Percentiles rank a stretch among this genome's conserved stretches.
phyloP scores from a whole-genome alignment of 2,329 filamentous ascomycete genomes.

The Dactylellina drechsleri region DNA sequence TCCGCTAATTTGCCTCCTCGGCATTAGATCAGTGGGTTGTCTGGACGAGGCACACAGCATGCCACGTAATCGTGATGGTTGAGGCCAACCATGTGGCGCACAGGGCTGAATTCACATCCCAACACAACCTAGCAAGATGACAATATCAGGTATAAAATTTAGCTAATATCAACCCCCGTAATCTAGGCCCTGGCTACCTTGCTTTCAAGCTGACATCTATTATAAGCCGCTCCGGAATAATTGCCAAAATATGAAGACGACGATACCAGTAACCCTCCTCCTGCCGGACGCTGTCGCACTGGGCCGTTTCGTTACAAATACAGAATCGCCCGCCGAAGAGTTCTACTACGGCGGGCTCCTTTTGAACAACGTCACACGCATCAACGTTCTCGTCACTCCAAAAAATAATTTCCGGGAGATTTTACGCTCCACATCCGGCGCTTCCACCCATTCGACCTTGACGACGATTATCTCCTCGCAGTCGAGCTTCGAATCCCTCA shows the following conservation, averaged over 20 bases:
- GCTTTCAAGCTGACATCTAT: not conserved
- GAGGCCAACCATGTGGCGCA: not conserved
- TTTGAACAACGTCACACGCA: not conserved
- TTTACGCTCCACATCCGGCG: no score
- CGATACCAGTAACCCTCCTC: not conserved
- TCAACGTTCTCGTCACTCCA: no score
- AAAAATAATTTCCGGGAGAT: no score
- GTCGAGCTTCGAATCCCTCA: no score
- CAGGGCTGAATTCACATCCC: not conserved
- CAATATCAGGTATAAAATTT: not conserved
- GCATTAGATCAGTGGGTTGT: no score
- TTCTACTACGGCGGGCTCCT: not conserved
- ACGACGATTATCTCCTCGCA: no score
- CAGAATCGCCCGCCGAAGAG: not conserved
- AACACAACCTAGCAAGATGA: not conserved
- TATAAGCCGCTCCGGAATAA: not conserved
- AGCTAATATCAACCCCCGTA: not conserved
- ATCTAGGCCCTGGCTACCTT: no score
- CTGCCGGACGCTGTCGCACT: not conserved
- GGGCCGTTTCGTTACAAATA: conserved; percentile 10
- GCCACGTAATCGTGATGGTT: no score
- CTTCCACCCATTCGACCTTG: no score
- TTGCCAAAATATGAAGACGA: not conserved
- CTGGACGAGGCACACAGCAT: no score
- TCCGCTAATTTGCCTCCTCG: no score